Base-by-base conservation (phyloP, 768 basidiomycete genomes). In the Trametes cubensis region DNA sequence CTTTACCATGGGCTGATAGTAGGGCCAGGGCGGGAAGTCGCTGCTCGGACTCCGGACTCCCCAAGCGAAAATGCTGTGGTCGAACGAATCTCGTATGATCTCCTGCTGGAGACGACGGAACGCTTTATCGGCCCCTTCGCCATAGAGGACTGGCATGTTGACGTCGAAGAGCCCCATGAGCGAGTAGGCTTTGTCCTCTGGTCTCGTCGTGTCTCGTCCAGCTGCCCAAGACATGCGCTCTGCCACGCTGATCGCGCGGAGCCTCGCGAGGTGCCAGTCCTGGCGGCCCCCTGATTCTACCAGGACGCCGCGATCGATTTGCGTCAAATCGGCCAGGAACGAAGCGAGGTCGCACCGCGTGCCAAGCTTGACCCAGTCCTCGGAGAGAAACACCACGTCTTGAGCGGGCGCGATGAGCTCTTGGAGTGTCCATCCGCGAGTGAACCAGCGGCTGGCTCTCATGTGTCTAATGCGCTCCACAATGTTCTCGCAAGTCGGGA, bases 151-250 rank as follows among this genome's bases (percentile, higher is more conserved):
- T 3, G 53, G 46, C 60, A 61, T 55, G 40, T 44, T 40, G 44
- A 60, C 45, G 3, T 40, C 52, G 45, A 60, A 60, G 45, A 61
- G 23, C 7, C 54, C 60, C 51, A 61, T 45, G n/a, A 61, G 60
- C 13, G 39, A 55, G 53, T 61, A 61, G 39, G 60, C 60, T 45
- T 39, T 38, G 28, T 61, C 60, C 40, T 61, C 60, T n/a, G 25
- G 21, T 3, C 53, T 15, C 3, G 53, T 55, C 14, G 60, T 55
- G 18, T 50, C n/a, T 13, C 60, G 21, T 17, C 34, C 23, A 6
- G 53, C 47, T 7, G 53, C 53, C 46, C 60, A 61, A 2, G 53
- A 46, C 47, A 61, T 42, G n/a, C 60, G 60, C 25, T 30, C 21
- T 4, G 60, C 54, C 6, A 61, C 20, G 20, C 51, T 54, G 2